Evolutionary conservation across 345 rosid species (phyloP), one percentile per base, ranked within the genome.

Genomic region (Sisymbrium irio): DNA sequence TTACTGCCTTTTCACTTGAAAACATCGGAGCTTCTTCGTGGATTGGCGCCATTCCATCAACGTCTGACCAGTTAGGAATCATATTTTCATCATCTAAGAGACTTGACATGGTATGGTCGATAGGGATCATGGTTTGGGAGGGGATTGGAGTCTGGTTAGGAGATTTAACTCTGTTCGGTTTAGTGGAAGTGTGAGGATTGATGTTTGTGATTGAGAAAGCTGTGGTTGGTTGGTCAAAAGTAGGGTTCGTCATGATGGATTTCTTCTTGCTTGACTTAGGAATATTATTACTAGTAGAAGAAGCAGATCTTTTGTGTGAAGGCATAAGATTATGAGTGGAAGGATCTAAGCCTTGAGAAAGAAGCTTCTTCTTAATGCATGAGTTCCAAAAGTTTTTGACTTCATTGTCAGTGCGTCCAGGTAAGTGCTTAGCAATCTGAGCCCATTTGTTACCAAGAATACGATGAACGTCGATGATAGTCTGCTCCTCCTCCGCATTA

Each of bases 331-430:
- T 82, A 81, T 86, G 90, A 6, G 90, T 86, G 36, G 75, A 79
- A 11, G 90, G 90, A 54, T 78, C 89, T 50, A 78, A 71, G 46
- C 77, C 95, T 79, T 84, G 87, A 13, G 91, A 84, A 20, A 87
- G 77, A 32, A 89, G 78, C 68, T 89, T 89, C 73, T 89, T 89
- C 80, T 85, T 89, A 6, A 89, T 78, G 81, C 88, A 83, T 6
- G 95, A 89, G 77, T 89, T 89, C 95, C 95, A 89, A 74, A 83
- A 89, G 65, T 89, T 89, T 78, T 87, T 87, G 64, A 89, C 89
- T 73, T 89, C 95, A 33, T 89, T 89, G 71, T 89, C 95, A 9
- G 95, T 89, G 57, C 95, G 83, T 55, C 95, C 95, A 0, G 95
- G 95, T 0, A 89, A 78, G 62, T 89, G 95, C 77, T 89, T 89